Evolutionary conservation across 2,329 filamentous ascomycete genomes (phyloP), one percentile per base, ranked within the genome.

Genomic region (Teratosphaeria pseudoeucalypti): DNA sequence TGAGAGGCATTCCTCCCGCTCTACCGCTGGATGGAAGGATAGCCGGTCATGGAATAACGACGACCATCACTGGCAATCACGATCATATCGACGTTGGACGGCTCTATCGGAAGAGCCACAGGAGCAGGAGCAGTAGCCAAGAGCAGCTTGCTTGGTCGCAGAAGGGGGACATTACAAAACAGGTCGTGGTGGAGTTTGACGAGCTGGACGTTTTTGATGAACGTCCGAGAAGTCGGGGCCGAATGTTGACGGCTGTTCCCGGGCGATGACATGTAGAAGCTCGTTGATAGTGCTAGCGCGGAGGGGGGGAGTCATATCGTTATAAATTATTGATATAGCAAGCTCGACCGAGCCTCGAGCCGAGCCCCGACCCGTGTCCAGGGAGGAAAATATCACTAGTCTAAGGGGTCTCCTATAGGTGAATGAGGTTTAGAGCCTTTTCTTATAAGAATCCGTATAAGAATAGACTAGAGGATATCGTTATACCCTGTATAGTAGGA

Each of bases 161-260:
- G n/a, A 34, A 16, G 1, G 37, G 60, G 23, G 61, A 61, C 43
- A 65, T 66, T 53, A 62, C 55, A 37, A 65, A 60, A 54, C 55
- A 60, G 12, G 58, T 61, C 37, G 59, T 66, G 0, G 59, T 66
- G 2, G 63, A 66, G 56, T 65, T 49, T 49, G 43, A 49, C n/a
- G 43, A 49, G 43, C 43, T 49, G 43, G 43, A 23, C 19, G 43
- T 26, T 49, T 26, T 49, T 14, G 37, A 49, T 19, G 43, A 23
- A 0, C 11, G 43, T 23, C 19, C 19, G 6, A 6, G 43, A 6
- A 19, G 43, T n/a, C 43, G n/a, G 1, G 43, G 19, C n/a, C 43
- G 5, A 6, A 6, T 10, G 19, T 19, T 23, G 16, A 23, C 43
- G 1, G 16, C 19, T 16, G n/a, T 49, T 5, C 43, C 16, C 2